Evolutionary conservation across 768 basidiomycete species (phyloP), one percentile per base, ranked within the genome.

Genomic region (Chlorophyllum brunneum): DNA sequence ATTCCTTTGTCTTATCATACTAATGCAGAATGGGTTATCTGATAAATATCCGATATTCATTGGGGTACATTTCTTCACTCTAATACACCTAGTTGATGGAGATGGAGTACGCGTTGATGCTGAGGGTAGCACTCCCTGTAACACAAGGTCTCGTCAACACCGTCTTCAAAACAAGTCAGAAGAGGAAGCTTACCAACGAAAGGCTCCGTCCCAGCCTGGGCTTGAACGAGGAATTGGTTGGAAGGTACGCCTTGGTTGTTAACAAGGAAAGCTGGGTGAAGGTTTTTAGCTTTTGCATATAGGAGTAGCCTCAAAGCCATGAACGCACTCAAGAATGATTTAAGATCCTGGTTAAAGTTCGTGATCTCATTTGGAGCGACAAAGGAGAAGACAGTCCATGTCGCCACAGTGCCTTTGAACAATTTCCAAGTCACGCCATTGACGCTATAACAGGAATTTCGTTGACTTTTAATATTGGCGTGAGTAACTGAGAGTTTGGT

Each of bases 171-270:
- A 22, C 20, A 9, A 18, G 6, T 40, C 1, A 7, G 20, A 34
- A 55, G 20, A 37, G 16, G 13, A 20, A 29, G 30, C 43, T n/a
- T 20, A 67, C 67, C 66, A 43, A 64, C 52, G 49, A 70, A 70
- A 8, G 67, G 66, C 53, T 70, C 69, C 1, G 69, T 68, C 39
- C 69, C 69, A 20, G 65, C 63, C 49, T 70, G 69, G 2, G 67
- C 66, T 51, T 70, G 69, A 5, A 70, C 69, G 18, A 70, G 53
- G 57, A 63, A 67, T 29, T 68, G 63, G 26, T 58, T 65, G 10
- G 65, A 62, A n/a, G 67, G 58, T 1, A 70, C 64, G 15, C 64
- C 65, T 44, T 70, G 61, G 44, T 62, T 67, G 8, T 47, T 46
- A 20, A 58, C 54, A 10, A 70, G 63, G 61, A 60, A 70, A 18